These are phyloP conservation scores for Aureobasidium sp. DNA, from an alignment of 2,329 filamentous ascomycete genomes.

Conservation along the genomic window DNA sequence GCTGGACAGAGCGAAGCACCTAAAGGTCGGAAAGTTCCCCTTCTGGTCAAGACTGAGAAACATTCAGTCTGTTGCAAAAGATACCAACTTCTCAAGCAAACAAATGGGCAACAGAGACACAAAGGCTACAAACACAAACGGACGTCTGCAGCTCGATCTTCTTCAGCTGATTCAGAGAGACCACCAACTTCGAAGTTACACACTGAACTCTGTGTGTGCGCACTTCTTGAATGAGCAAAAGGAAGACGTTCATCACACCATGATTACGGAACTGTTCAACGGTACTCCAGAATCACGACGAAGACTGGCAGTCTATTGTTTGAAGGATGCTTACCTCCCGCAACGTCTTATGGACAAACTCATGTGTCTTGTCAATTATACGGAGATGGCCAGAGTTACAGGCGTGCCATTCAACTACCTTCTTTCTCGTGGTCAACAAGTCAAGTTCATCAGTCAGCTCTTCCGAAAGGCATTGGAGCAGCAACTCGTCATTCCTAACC, in stretches of 20 bases:
- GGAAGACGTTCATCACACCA: slow-evolving; percentile 96
- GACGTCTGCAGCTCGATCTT: slow-evolving; percentile 83
- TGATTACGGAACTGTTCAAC: slow-evolving; percentile 98
- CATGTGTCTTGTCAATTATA: slow-evolving; percentile 98
- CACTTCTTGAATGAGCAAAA: slow-evolving; percentile 97
- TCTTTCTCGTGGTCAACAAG: slow-evolving; percentile 84
- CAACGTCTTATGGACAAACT: slow-evolving; percentile 94
- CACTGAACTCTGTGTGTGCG: slow-evolving; percentile 89
- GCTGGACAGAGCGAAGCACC: slow-evolving; percentile 74
- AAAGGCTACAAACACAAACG: slow-evolving; percentile 90
- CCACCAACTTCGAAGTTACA: slow-evolving; percentile 92
- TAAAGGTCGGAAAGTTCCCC: slow-evolving; percentile 74
- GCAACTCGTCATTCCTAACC: slow-evolving; percentile 86
- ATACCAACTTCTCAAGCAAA: slow-evolving; percentile 90
- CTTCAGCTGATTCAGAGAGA: slow-evolving; percentile 94
- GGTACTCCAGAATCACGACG: slow-evolving; percentile 88
- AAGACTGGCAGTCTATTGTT: slow-evolving; percentile 86
- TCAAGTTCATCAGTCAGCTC: slow-evolving; percentile 95
- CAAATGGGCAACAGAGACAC: slow-evolving; percentile 96
- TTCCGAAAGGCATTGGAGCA: slow-evolving; percentile 93
- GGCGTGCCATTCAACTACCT: slow-evolving; percentile 96
- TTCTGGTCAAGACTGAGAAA: slow-evolving; percentile 78
- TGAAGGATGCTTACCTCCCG: slow-evolving; percentile 95
- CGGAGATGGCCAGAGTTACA: slow-evolving; percentile 98
- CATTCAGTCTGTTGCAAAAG: slow-evolving; percentile 63